Base-by-base conservation (phyloP, 169 alveolate species). In the Eimeria sp. region DNA sequence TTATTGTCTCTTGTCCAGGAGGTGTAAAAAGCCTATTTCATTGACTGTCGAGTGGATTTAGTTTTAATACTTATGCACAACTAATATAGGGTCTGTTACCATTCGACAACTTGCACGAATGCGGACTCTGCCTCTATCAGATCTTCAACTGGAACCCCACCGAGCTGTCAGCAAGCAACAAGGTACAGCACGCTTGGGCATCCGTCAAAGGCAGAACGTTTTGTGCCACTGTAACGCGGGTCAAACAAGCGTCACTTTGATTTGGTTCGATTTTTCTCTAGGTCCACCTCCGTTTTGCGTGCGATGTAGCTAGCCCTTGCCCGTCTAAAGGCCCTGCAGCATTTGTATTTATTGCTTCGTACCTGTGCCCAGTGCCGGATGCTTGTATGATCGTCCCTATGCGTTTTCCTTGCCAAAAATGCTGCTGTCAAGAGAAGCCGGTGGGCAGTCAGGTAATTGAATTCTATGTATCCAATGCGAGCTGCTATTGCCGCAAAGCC, bases 351-450 rank as follows among this genome's bases (percentile, higher is more conserved):
- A 66, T n/a, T n/a, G 30, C 6, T 37, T 46, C 95, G 52, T 93
- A 93, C 96, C 96, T 93, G 90, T 27, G 96, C 96, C 96, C 96
- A 93, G 64, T 93, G 96, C 66, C 85, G 83, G 77, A 93, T 74
- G 89, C 78, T 66, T 71, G 90, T 82, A 40, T 82, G 91, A 52
- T 89, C 87, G 37, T 93, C 96, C 40, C 82, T 66, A 14, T 93
- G 96, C 10, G 66, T 68, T 72, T 93, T 93, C 64, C 88, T 82
- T 62, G 96, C 96, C 49, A 93, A 49, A 43, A 93, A 89, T 40
- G 91, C 76, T 16, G 96, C 85, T 20, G 96, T 93, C 66, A 93
- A 72, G 89, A 93, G 85, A 33, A 93, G 89, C 80, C 96, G 56
- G 52, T 93, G 96, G 66, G 96, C 96, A 16, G 96, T 93, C 78